Evolutionary conservation across 352 stramenopile species (phyloP), one percentile per base, ranked within the genome.

Genomic region (Phytophthora cactorum): DNA sequence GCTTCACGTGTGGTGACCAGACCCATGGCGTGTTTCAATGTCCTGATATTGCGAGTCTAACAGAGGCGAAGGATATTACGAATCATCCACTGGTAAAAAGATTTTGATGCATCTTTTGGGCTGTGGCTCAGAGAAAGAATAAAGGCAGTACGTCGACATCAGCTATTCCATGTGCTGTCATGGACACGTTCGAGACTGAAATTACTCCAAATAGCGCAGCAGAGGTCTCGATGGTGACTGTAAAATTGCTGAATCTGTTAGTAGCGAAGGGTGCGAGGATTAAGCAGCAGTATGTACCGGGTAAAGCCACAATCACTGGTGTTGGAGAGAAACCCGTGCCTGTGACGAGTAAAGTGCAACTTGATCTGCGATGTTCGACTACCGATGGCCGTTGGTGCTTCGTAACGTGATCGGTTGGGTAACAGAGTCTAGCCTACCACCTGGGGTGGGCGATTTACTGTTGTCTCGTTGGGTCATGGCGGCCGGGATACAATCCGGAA

Each of bases 291-390:
- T 22, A 65, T 11, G 15, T 51, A 11, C 5, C 32, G 0, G 55
- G 25, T 17, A 10, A 15, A 4, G 25, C 31, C 6, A 49, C 22
- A 3, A 31, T 66, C 3, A 60, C 28, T 14, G 54, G 47, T 22
- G 27, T 65, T 28, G 41, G 63, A 1, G 55, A 61, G 1, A 55
- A 61, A 45, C 39, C 55, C 3, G 41, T 52, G 10, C 4, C 47
- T 22, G 49, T 70, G 0, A 70, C 52, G 9, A 66, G 17, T n/a
- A 70, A 70, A 61, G 55, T 66, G 0, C 56, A 66, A 31, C 25
- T 66, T 0, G 14, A 60, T 52, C 27, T 70, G 15, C 6, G 32
- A 1, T 70, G 66, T 49, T 47, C 12, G 39, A 66, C 55, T 36
- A 39, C 49, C 1, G 49, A 49, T 12, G 55, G 0, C n/a, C 54